Evolutionary conservation across 2,329 filamentous ascomycete species (phyloP).

Genomic region (Nigrospora oryzae): DNA sequence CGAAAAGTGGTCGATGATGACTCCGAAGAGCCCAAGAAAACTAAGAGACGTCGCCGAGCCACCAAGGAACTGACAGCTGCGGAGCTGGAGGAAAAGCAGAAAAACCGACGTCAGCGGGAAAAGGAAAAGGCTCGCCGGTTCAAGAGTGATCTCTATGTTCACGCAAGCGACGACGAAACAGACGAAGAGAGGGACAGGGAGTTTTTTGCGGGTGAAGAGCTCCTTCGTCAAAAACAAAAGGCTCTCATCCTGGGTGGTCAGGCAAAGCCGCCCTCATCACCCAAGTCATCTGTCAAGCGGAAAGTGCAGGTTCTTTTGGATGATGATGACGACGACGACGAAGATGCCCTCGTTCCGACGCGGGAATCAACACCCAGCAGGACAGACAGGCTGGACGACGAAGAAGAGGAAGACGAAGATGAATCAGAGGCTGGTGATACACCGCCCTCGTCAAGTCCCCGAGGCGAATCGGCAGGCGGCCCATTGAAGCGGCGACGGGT

Average conservation of each 20-base stretch:
- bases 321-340: slow-evolving; percentile 18
- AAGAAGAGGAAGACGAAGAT: slow-evolving; percentile 22
- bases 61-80: slow-evolving; percentile 46
- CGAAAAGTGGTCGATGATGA: slow-evolving; percentile 42
- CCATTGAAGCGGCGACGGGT: slow-evolving; percentile 17
- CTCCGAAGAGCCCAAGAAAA: slow-evolving; percentile 39
- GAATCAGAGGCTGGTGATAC: slow-evolving; percentile 23
- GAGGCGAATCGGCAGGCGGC: slow-evolving; percentile 9
- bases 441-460: slow-evolving; percentile 30
- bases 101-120: slow-evolving; percentile 57
- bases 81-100: slow-evolving; percentile 55
- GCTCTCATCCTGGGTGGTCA: slow-evolving; percentile 18
- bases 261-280: not conserved
- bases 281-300: slow-evolving; percentile 17
- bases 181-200: slow-evolving; percentile 62
- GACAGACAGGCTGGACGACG: slow-evolving; percentile 16
- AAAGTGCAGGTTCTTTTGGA: slow-evolving; percentile 15
- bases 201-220: slow-evolving; percentile 73
- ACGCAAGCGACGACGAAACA: slow-evolving; percentile 81
- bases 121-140: slow-evolving; percentile 70
- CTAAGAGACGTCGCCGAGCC: slow-evolving; percentile 43
- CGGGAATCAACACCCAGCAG: slow-evolving; percentile 9
- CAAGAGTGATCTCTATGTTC: slow-evolving; percentile 78
- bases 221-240: slow-evolving; percentile 46
- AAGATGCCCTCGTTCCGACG: slow-evolving; percentile 9